Conservation (phyloP, 345 rosid species). For the Acer campestre region DNA sequence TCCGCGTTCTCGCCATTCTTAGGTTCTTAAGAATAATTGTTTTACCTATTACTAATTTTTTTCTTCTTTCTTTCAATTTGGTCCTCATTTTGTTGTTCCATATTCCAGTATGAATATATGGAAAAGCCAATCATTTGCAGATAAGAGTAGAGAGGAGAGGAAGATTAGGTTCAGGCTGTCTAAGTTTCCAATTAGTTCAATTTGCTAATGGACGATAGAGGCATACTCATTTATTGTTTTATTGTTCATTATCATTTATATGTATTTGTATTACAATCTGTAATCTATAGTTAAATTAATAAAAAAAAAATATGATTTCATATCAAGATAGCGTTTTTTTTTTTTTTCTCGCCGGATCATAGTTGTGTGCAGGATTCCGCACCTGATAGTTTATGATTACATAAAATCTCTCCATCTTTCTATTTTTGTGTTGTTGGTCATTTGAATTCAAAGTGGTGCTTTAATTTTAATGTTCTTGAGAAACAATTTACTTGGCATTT, state of each 20-base stretch:
- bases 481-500: no score
- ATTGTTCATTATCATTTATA: constrained; percentile 2
- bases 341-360: no score
- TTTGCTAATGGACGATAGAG: constrained; percentile 5
- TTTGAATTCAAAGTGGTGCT: background rate
- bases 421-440: background rate
- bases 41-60: background rate
- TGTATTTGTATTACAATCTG: constrained; percentile 19
- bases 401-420: background rate
- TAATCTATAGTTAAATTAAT: constrained; percentile 11
- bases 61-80: background rate
- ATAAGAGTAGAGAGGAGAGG: background rate
- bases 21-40: constrained; percentile 23
- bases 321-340: no score
- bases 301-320: constrained; percentile 9
- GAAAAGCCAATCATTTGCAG: background rate
- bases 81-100: constrained; percentile 13
- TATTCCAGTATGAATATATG: background rate
- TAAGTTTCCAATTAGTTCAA: constrained; percentile 16
- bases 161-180: constrained; percentile 14
- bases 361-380: no score
- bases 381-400: no score
- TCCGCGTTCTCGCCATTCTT: constrained; percentile 23
- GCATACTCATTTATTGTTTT: constrained; percentile 12
- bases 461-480: background rate